A percentile compares a stretch with the other conserved stretches of the same genome.
These are phyloP conservation scores for Angophora floribunda DNA, from an alignment of 345 rosid species.

Conservation along the genomic window DNA sequence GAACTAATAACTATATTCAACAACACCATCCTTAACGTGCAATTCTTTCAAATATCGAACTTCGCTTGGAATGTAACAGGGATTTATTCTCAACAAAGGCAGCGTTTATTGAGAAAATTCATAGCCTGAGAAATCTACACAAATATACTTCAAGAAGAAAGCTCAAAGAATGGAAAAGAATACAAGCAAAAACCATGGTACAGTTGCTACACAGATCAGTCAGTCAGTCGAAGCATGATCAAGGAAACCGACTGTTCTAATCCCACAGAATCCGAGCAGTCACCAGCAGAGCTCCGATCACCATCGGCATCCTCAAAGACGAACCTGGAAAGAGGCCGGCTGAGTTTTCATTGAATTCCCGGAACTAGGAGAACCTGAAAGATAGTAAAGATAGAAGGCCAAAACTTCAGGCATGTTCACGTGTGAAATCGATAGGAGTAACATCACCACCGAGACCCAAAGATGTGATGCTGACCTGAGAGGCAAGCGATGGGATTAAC, in stretches of 20 bases:
- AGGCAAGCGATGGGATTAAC: slow-evolving; percentile 60
- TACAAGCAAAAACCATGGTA: background rate
- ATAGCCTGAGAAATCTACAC: background rate
- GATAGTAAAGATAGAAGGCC: background rate
- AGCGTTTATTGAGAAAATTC: background rate
- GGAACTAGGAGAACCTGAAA: slow-evolving; percentile 11
- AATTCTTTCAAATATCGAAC: background rate
- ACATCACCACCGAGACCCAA: background rate
- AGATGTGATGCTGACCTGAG: background rate
- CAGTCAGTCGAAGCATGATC: background rate
- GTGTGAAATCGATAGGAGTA: background rate
- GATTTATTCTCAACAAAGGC: background rate
- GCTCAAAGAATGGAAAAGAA: background rate
- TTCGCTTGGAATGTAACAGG: background rate
- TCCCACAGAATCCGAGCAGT: background rate
- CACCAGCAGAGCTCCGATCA: background rate
- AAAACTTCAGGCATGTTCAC: background rate
- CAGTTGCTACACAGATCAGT: background rate
- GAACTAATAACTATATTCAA: background rate
- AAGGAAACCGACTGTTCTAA: background rate
- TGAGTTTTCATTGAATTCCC: background rate
- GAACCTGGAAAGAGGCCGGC: background rate
- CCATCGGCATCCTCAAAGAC: background rate
- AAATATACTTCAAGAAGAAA: background rate
- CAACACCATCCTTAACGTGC: background rate